A percentile compares a stretch with the other conserved stretches of the same genome.
Evolutionary conservation across 1,284 basidiomycete genomes (phyloP).

Genomic region (Porphyrellus sp.): DNA sequence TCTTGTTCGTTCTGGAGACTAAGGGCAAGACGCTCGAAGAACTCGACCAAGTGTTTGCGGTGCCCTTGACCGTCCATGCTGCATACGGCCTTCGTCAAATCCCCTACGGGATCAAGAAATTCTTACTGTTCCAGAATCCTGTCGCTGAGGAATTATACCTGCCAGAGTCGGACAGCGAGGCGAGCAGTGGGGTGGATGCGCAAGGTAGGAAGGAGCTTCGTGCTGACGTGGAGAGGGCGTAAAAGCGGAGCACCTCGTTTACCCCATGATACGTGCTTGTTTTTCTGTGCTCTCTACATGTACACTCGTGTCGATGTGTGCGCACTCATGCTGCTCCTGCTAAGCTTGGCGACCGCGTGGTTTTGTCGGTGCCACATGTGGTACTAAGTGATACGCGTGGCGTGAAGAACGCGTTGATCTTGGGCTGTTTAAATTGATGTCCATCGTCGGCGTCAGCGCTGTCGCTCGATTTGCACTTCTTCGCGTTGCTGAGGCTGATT

Average conservation of each 20-base stretch:
- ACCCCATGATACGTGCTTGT: no score
- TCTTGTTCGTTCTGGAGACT: slow-evolving; percentile 76
- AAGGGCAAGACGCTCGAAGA: slow-evolving; percentile 77
- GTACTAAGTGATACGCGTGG: slow-evolving; percentile 38
- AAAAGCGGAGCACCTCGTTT: no score
- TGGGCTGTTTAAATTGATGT: slow-evolving; percentile 36
- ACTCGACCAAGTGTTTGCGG: slow-evolving; percentile 64
- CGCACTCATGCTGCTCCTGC: slow-evolving; percentile 48
- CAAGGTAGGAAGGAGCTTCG: slow-evolving; percentile 24
- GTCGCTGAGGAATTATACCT: slow-evolving; percentile 23
- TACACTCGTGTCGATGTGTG: no score
- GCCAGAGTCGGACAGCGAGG: slow-evolving; percentile 25
- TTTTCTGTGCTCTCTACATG: no score
- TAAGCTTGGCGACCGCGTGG: slow-evolving; percentile 39
- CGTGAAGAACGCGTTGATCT: slow-evolving; percentile 46
- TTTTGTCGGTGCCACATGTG: slow-evolving; percentile 31
- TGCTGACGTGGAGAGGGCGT: slow-evolving; percentile 11
- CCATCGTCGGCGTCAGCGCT: slow-evolving; percentile 29
- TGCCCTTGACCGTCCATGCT: slow-evolving; percentile 62
- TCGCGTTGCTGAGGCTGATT: slow-evolving; percentile 21
- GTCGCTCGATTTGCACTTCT: slow-evolving; percentile 42
- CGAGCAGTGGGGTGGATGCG: slow-evolving; percentile 23
- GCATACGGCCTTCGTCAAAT: slow-evolving; percentile 45
- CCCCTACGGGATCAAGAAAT: slow-evolving; percentile 35
- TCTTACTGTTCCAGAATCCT: slow-evolving; percentile 31